These are phyloP conservation scores for Bigelowiella natans DNA, from an alignment of 78 protist genomes.

Conservation along the genomic window DNA sequence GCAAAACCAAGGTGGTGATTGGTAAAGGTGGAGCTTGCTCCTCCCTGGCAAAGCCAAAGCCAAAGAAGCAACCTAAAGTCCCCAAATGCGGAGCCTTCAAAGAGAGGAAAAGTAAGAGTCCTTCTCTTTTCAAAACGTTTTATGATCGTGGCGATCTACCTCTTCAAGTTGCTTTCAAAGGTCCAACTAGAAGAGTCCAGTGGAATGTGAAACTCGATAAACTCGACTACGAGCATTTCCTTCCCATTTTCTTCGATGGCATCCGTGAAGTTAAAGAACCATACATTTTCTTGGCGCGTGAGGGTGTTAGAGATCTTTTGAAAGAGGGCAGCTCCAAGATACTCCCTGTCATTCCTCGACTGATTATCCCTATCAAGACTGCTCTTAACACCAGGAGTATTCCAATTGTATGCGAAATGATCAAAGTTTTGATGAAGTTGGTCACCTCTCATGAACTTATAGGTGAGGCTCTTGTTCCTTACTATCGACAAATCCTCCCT, in stretches of 20 bases:
- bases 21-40: slow-evolving; percentile 3
- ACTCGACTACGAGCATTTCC: slow-evolving; percentile 84
- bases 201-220: slow-evolving; percentile 48
- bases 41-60: slow-evolving; percentile 2
- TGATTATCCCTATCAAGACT: slow-evolving; percentile 80
- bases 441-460: slow-evolving; percentile 52
- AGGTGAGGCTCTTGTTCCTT: slow-evolving; percentile 79
- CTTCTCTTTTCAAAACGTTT: slow-evolving; percentile 55
- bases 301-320: not conserved
- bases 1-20: not conserved
- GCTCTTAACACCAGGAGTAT: slow-evolving; percentile 68
- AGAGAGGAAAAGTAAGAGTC: not conserved
- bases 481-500: slow-evolving; percentile 84
- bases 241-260: slow-evolving; percentile 80
- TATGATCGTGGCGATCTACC: slow-evolving; percentile 90
- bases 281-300: slow-evolving; percentile 62
- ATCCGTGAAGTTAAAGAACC: slow-evolving; percentile 77
- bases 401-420: slow-evolving; percentile 49
- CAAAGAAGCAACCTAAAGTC: not conserved
- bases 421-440: slow-evolving; percentile 69
- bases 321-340: slow-evolving; percentile 51
- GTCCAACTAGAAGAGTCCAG: not conserved
- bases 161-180: not conserved
- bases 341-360: slow-evolving; percentile 78
- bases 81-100: slow-evolving; percentile 23